phyloP scores from a whole-genome alignment of 352 stramenopile species.

The Phytophthora brassicae region DNA sequence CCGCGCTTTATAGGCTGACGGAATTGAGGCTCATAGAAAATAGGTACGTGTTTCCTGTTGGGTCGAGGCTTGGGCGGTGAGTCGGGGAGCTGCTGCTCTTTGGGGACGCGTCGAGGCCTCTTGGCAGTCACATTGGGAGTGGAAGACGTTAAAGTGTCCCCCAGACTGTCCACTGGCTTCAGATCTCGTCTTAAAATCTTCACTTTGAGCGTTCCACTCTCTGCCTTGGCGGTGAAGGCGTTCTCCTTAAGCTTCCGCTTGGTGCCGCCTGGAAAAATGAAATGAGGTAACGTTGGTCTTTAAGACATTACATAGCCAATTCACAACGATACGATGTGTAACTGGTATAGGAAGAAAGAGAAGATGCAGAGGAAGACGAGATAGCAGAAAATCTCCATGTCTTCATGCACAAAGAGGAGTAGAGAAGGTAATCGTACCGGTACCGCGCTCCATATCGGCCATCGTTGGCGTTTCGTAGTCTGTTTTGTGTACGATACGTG shows the following conservation, averaged over 20 bases:
- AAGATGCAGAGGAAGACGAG: background rate
- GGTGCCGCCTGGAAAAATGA: slow-evolving; percentile 28
- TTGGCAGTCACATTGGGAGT: slow-evolving; percentile 2
- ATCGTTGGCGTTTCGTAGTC: background rate
- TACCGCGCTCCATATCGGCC: slow-evolving; percentile 17
- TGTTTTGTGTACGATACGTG: too few relatives aligned
- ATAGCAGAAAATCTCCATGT: background rate
- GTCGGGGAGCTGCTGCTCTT: background rate
- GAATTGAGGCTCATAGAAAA: slow-evolving; percentile 71
- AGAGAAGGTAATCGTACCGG: slow-evolving; percentile 7
- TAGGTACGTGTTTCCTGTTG: slow-evolving; percentile 83
- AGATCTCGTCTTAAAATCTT: slow-evolving; percentile 75
- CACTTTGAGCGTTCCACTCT: slow-evolving; percentile 74
- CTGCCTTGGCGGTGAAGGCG: slow-evolving; percentile 70
- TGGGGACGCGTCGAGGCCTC: background rate
- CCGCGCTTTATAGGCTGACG: slow-evolving; percentile 32
- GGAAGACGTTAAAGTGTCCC: background rate
- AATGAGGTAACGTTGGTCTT: background rate
- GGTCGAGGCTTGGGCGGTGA: slow-evolving; percentile 73
- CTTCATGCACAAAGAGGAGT: background rate
- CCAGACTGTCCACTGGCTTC: background rate
- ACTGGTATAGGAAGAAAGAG: background rate
- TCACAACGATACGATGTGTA: background rate
- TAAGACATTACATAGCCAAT: background rate
- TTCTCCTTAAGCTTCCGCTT: slow-evolving; percentile 71